Evolutionary conservation across 768 basidiomycete genomes (phyloP), one percentile per base, ranked within the genome.

Genomic region (Xerocomellus amylosporus): DNA sequence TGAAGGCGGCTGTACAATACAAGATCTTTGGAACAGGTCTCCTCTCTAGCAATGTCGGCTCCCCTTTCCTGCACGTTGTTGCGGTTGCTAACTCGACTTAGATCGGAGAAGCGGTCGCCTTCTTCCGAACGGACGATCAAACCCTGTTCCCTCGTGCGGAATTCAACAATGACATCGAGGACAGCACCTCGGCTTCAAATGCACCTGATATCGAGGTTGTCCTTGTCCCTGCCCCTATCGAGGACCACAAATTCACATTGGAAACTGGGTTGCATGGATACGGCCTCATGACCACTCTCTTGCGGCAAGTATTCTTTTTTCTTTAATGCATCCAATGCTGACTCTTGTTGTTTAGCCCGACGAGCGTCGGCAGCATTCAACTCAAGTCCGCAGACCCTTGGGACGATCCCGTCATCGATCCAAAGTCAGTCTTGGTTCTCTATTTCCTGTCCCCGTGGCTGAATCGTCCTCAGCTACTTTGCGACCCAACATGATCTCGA

Each of bases 31-130:
- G 74, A 2, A 77, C 69, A 4, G 86, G 86, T 0, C 76, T 80
- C 3, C 53, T 88, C 30, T 65, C 82, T 1, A 74, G 70, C 7
- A 87, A 85, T 52, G 86, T 87, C 46, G 14, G 66, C 20, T 33
- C 2, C n/a, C 6, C 12, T 52, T 50, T 36, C 19, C 8, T 37
- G 4, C 17, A 5, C 9, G 6, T 2, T 34, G 17, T 14, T 13
- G 10, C 26, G 3, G 14, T 30, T 34, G 15, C 51, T 59, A 3
- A 66, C 39, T 17, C n/a, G 17, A 24, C 17, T 8, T 26, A 73
- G 72, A 2, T 55, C 4, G 72, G 59, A 24, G 72, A 72, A 46
- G 55, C 62, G 5, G 72, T 44, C 20, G 54, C 70, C 14, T 73
- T 74, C 51, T 60, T 73, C 49, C 64, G 73, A 37, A 58, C 67